Evolutionary conservation across 2,329 filamentous ascomycete genomes (phyloP).

Genomic region (Sporothrix luriei): DNA sequence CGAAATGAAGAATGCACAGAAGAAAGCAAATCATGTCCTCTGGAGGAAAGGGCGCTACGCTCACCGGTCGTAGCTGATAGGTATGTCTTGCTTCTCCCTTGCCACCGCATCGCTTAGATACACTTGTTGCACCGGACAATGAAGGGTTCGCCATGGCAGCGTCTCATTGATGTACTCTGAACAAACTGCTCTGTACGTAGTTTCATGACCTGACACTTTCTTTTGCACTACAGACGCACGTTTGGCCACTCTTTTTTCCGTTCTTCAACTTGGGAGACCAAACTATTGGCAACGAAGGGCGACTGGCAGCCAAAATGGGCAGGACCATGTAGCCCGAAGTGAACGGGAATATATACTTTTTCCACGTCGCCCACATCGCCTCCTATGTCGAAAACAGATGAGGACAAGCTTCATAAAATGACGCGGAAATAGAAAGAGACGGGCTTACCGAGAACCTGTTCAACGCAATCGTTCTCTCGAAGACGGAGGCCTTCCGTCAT

Average conservation of each 20-base stretch:
- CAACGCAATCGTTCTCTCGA: not conserved
- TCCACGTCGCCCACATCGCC: not conserved
- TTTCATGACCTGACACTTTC: not conserved
- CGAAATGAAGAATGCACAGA: not conserved
- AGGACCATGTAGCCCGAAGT: not conserved
- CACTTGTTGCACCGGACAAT: too few species aligned
- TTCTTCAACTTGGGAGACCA: not conserved
- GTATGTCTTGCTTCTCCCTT: not conserved
- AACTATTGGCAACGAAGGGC: not conserved
- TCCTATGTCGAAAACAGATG: slow-evolving; percentile 7
- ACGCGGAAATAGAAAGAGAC: not conserved
- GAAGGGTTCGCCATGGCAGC: not conserved
- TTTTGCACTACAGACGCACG: not conserved
- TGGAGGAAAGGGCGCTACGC: too few species aligned
- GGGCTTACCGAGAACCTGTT: too few species aligned
- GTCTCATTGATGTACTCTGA: not conserved
- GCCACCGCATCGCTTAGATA: not conserved
- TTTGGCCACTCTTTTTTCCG: too few species aligned
- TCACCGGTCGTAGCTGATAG: not conserved
- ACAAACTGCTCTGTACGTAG: not conserved
- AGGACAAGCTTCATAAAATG: not conserved
- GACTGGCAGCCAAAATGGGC: not conserved
- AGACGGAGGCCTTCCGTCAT: not conserved
- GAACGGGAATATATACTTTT: not conserved
- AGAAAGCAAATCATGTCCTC: not conserved